A percentile compares a stretch with the other conserved stretches of the same genome.
Conservation (phyloP, 108 stramenopile genomes). For the Pseudonitzschia pungens region DNA sequence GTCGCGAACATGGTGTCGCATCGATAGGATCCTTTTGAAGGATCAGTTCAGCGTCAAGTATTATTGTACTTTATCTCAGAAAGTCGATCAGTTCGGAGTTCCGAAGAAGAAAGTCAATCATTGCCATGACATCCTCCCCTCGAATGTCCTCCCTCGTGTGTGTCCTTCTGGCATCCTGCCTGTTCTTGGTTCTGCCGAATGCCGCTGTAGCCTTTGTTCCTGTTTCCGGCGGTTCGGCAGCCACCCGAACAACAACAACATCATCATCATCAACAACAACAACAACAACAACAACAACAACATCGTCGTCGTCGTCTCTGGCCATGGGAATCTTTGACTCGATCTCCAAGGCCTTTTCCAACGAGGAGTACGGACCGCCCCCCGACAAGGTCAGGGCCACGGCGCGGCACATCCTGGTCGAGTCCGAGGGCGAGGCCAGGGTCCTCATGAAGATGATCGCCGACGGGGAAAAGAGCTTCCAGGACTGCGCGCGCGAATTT, state of each 20-base stretch:
- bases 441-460: slow-evolving; percentile 48
- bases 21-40: background rate
- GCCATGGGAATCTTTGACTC: slow-evolving; percentile 64
- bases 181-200: background rate
- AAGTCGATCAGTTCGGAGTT: too few relatives aligned
- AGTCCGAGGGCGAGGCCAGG: slow-evolving; percentile 49
- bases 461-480: slow-evolving; percentile 49
- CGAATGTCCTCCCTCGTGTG: background rate
- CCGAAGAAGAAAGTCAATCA: background rate
- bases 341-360: slow-evolving; percentile 55
- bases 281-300: too few relatives aligned
- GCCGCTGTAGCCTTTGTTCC: background rate
- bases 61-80: too few relatives aligned
- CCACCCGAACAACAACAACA: background rate
- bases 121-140: background rate
- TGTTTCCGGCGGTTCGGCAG: background rate
- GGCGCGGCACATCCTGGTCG: slow-evolving; percentile 78
- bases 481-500: slow-evolving; percentile 47
- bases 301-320: slow-evolving; percentile 5
- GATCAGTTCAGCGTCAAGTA: too few relatives aligned
- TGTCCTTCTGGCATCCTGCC: background rate
- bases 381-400: slow-evolving; percentile 75
- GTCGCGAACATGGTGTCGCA: too few relatives aligned
- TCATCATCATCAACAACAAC: too few relatives aligned
- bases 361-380: slow-evolving; percentile 65